Conservation (phyloP, 176 grass and related monocot genomes). For the Typha latifolia region DNA sequence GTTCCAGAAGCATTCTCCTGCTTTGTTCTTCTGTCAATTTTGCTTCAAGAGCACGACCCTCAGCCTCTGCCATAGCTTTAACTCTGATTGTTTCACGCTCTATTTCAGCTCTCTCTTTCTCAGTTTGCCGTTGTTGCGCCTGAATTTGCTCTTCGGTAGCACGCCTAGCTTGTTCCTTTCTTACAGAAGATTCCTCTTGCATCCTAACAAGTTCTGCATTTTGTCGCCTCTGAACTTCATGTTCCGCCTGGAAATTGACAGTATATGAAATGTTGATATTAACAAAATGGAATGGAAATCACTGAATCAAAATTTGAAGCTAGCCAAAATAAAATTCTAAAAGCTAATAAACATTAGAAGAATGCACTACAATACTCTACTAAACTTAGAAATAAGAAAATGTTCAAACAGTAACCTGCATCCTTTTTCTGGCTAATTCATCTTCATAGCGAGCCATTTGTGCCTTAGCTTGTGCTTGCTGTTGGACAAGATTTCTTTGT, state of each 20-base stretch:
- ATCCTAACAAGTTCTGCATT: conserved; percentile 86
- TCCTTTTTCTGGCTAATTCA: conserved; percentile 82
- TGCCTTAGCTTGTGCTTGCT: conserved; percentile 52
- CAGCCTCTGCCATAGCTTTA: conserved; percentile 43
- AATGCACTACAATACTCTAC: too few relatives aligned
- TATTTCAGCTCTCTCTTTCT: conserved; percentile 45
- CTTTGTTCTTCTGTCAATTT: conserved; percentile 45
- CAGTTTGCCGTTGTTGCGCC: conserved; percentile 36
- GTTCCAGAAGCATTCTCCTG: conserved; percentile 43
- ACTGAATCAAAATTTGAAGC: not conserved
- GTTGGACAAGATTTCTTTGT: conserved; percentile 50
- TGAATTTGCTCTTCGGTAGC: conserved; percentile 70
- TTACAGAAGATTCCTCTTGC: conserved; percentile 58
- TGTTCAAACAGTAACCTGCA: conserved; percentile 27
- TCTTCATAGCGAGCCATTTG: conserved; percentile 77
- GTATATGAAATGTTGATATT: not conserved
- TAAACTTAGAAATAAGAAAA: not conserved
- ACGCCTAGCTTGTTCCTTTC: conserved; percentile 58
- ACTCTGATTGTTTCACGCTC: conserved; percentile 28
- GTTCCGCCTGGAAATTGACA: conserved; percentile 47
- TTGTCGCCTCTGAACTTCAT: conserved; percentile 50
- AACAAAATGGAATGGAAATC: not conserved
- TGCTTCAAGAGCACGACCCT: conserved; percentile 32
- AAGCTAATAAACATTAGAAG: too few relatives aligned
- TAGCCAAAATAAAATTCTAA: too few relatives aligned